Evolutionary conservation across 2,329 filamentous ascomycete species (phyloP), one percentile per base, ranked within the genome.

Genomic region (Fusarium pseudocircinatum): DNA sequence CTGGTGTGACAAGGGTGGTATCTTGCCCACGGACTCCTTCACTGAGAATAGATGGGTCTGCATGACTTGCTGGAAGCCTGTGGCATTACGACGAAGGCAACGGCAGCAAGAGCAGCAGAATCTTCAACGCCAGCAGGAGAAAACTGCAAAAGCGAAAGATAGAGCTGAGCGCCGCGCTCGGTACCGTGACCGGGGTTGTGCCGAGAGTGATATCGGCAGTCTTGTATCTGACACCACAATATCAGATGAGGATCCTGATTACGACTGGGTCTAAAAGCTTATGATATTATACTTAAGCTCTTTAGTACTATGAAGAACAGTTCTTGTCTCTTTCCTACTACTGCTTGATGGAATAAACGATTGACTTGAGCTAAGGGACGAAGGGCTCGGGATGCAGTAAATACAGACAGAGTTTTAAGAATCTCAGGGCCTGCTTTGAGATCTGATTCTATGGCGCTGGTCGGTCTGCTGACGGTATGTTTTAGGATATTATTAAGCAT

Each of bases 251-350:
- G 28, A 20, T 46, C 28, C 24, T n/a, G 6, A n/a, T 13, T 44
- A 26, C 7, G 10, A 18, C 42, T 44, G 11, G 16, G 42, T 44
- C 16, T 26, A 26, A 11, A 11, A 20, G 4, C 16, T 26, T 13
- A 13, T 26, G 2, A 1, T 13, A 8, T 18, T 44, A 13, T 18
- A 16, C 7, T 18, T 18, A 6, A 15, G 42, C 2, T 26, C 42
- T 13, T 0, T 0, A 5, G 2, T 44, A 6, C n/a, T 18, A 0
- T 43, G 12, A 9, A 12, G 7, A 44, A 13, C 0, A 44, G n/a
- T 2, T 26, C 1, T 13, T 44, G 7, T 26, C n/a, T 26, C n/a
- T 26, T 13, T 44, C n/a, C 0, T 18, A 44, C 16, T 24, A 26
- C 15, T 7, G 7, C 15, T 44, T 20, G 3, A 44, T 20, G 4